These are phyloP conservation scores for Diatrype stigma DNA, from an alignment of 2,329 filamentous ascomycete genomes.

Conservation along the genomic window DNA sequence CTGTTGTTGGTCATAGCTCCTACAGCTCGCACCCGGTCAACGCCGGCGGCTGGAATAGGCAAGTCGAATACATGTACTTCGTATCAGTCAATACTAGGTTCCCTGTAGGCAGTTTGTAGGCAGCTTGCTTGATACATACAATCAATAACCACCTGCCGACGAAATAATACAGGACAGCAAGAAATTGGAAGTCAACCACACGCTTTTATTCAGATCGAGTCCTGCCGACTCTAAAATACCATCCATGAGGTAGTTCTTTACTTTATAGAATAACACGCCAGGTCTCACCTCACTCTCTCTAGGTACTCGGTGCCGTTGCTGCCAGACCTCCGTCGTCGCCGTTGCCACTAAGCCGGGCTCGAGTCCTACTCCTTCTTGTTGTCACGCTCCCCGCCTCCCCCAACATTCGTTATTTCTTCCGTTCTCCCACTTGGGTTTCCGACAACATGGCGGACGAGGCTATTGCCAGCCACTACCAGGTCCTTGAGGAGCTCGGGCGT, in stretches of 20 bases:
- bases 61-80: too few relatives aligned
- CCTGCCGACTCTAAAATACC: too few relatives aligned
- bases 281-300: not conserved
- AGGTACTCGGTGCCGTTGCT: conserved; percentile 7
- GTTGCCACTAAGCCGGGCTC: conserved; percentile 8
- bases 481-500: conserved; percentile 92
- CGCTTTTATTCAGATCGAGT: too few relatives aligned
- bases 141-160: too few relatives aligned
- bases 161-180: too few relatives aligned
- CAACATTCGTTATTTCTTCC: conserved; percentile 1
- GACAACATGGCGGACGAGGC: conserved; percentile 53
- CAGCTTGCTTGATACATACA: not conserved
- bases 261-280: not conserved
- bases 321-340: conserved; percentile 5
- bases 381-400: not conserved
- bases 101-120: too few relatives aligned
- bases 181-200: too few relatives aligned
- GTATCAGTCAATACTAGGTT: too few relatives aligned
- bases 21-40: conserved; percentile 19
- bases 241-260: not conserved
- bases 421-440: not conserved
- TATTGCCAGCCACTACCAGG: conserved; percentile 84
- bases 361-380: conserved; percentile 11
- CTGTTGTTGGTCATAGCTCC: conserved; percentile 28
- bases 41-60: conserved; percentile 3